Percentiles rank a stretch among this genome's conserved stretches.
These are phyloP conservation scores for Crucibulum parvulum DNA, from an alignment of 1,284 basidiomycete species.

Conservation along the genomic window DNA sequence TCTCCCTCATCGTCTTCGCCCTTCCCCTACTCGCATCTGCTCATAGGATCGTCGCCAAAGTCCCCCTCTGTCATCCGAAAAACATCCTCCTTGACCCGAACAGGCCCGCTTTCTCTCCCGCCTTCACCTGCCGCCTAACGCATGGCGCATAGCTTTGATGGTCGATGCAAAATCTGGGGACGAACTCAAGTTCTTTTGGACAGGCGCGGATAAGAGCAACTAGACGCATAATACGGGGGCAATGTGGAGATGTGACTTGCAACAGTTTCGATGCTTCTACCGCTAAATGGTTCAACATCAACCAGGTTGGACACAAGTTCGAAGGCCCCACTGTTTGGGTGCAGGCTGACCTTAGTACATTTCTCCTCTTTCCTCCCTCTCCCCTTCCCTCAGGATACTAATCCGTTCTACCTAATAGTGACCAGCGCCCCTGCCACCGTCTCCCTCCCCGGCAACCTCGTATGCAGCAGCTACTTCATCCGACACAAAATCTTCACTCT, in stretches of 20 bases:
- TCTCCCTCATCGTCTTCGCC: slow-evolving; percentile 32
- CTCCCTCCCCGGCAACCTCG: slow-evolving; percentile 60
- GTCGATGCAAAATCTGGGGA: slow-evolving; percentile 72
- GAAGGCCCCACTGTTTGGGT: slow-evolving; percentile 31
- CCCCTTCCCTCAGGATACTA: not conserved
- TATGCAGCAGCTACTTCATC: slow-evolving; percentile 70
- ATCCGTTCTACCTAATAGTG: slow-evolving; percentile 18
- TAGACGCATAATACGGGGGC: slow-evolving; percentile 72
- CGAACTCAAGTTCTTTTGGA: slow-evolving; percentile 65
- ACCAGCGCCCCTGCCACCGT: slow-evolving; percentile 44
- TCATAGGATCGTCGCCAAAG: slow-evolving; percentile 62
- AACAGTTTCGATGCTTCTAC: slow-evolving; percentile 61
- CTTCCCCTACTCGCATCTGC: slow-evolving; percentile 50
- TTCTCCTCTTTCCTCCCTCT: slow-evolving; percentile 10
- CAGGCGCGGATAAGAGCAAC: slow-evolving; percentile 48
- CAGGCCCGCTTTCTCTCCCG: slow-evolving; percentile 64
- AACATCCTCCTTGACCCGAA: slow-evolving; percentile 62
- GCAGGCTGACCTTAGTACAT: slow-evolving; percentile 44
- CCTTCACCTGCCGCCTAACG: slow-evolving; percentile 70
- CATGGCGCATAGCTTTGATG: slow-evolving; percentile 56
- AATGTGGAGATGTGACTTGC: slow-evolving; percentile 59
- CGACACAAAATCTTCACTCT: slow-evolving; percentile 79
- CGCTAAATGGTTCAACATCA: slow-evolving; percentile 76
- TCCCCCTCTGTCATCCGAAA: slow-evolving; percentile 67
- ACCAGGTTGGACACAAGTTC: slow-evolving; percentile 40